Evolutionary conservation across 78 protist genomes (phyloP), one percentile per base, ranked within the genome.

Genomic region (Dictyostelium discoideum): DNA sequence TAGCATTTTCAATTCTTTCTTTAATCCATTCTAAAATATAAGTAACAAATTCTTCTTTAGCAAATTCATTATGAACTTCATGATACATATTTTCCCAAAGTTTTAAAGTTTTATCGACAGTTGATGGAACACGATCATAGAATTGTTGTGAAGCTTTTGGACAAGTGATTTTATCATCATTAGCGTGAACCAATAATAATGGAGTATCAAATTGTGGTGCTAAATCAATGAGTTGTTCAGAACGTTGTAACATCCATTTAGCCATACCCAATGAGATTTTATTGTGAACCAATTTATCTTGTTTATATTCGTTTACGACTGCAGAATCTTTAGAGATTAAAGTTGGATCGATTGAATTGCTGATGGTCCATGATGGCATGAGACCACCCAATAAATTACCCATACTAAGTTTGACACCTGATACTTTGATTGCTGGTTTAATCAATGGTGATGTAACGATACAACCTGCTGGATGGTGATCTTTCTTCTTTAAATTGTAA

Each of bases 361-460:
- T 16, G 11, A 81, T 54, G 0, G 82, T n/a, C 32, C 5, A 29
- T 5, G 87, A 65, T 81, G 94, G 84, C 11, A 22, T 16, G 26
- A 89, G 44, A 0, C 22, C 48, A 48, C 94, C 87, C 1, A 89
- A 69, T 24, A 89, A 11, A 37, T 44, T 80, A 46, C 94, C 94
- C n/a, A 89, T 18, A 26, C 74, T 72, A 65, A 89, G n/a, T 48
- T 89, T 89, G 6, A 26, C 14, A 4, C 82, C 32, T 14, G 86
- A 46, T 16, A 81, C 83, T 72, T 89, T 89, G 54, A 46, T 20
- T 14, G 72, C 87, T 26, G 82, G 50, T 78, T 67, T 89, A 57
- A 89, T 89, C 4, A 89, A 48, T 78, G 94, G 94, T 67, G 96
- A 92, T 14, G 96, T 85, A n/a, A 92, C 92, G 18, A 92, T 79